phyloP scores from a whole-genome alignment of 2,329 filamentous ascomycete genomes.

The Xylariaceae sp. region DNA sequence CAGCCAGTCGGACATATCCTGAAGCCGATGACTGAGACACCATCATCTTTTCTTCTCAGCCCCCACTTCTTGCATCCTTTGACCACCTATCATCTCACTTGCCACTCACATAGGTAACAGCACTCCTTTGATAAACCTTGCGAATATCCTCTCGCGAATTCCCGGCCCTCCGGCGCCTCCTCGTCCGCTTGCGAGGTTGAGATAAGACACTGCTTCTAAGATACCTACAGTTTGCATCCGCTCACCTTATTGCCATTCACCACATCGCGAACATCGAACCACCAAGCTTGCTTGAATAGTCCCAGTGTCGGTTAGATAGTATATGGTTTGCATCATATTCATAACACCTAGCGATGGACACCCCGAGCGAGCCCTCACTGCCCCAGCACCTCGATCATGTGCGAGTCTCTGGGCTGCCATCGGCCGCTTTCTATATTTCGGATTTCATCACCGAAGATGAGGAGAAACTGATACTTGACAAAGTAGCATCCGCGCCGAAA shows the following conservation, averaged over 20 bases:
- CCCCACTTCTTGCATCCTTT: constrained; percentile 12
- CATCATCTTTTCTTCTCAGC: constrained; percentile 8
- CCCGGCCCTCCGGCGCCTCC: too few species aligned
- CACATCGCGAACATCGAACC: neutral
- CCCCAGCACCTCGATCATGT: constrained; percentile 46
- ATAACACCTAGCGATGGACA: constrained; percentile 7
- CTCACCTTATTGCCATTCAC: neutral
- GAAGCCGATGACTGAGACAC: constrained; percentile 1
- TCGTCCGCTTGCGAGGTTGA: neutral
- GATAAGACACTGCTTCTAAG: neutral
- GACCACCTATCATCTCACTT: constrained; percentile 13
- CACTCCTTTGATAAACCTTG: neutral
- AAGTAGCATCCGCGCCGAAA: constrained; percentile 59
- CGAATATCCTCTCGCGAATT: neutral
- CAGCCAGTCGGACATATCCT: neutral
- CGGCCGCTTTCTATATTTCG: constrained; percentile 74
- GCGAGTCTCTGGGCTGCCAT: constrained; percentile 52
- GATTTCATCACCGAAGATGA: constrained; percentile 76
- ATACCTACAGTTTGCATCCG: neutral
- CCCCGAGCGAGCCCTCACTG: constrained; percentile 27
- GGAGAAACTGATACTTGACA: constrained; percentile 63
- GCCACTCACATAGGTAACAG: neutral
- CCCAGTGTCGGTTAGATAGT: too few species aligned
- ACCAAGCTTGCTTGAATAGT: too few species aligned
- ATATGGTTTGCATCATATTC: neutral